These are phyloP conservation scores for Dimargaris xerosporica DNA, from an alignment of 192 early-diverging fungal genomes.

Conservation along the genomic window DNA sequence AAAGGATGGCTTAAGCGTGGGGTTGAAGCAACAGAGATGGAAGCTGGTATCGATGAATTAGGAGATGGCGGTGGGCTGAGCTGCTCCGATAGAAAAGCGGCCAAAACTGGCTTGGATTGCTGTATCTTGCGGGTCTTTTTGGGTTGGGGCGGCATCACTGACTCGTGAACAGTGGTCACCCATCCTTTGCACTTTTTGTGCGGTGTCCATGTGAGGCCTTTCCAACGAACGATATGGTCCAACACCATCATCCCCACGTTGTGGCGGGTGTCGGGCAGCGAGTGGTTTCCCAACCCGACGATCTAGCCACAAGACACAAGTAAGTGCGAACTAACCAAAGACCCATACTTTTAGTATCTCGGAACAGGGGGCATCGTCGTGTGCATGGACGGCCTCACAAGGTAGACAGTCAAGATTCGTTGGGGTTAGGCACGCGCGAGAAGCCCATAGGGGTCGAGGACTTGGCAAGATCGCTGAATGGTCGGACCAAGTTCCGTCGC, in stretches of 20 bases:
- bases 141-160: not conserved
- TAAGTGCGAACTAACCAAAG: too few species aligned
- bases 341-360: too few species aligned
- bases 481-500: too few species aligned
- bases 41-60: not conserved
- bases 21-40: not conserved
- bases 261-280: constrained; percentile 46
- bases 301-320: too few species aligned
- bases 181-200: constrained; percentile 19
- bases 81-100: not conserved
- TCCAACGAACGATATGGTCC: constrained; percentile 31
- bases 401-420: too few species aligned
- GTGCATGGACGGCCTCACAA: too few species aligned
- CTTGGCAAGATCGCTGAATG: too few species aligned
- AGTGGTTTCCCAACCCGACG: constrained; percentile 58
- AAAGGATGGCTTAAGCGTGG: not conserved
- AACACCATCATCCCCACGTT: constrained; percentile 58
- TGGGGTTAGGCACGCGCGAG: too few species aligned
- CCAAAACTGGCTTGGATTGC: constrained; percentile 9
- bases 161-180: constrained; percentile 12
- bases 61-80: not conserved
- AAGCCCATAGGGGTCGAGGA: too few species aligned
- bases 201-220: constrained; percentile 26
- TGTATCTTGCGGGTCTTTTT: constrained; percentile 13
- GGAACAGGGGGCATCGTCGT: too few species aligned